Conservation (phyloP, 2,329 filamentous ascomycete species). For the Paraconiothyrium brasiliense region DNA sequence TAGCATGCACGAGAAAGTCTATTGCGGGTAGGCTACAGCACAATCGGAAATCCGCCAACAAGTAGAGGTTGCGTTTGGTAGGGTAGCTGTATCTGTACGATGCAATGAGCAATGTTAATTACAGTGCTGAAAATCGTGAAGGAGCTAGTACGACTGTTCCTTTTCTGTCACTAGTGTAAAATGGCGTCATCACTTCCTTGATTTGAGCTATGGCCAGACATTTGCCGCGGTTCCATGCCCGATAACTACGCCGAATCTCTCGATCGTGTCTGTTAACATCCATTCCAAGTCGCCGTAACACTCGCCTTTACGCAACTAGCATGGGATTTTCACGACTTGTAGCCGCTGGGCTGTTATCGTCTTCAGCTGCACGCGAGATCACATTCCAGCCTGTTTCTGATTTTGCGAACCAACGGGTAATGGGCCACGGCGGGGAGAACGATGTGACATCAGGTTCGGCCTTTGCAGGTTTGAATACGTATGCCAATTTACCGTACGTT, state of each 20-base stretch:
- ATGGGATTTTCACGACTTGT: background rate
- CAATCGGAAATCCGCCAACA: background rate
- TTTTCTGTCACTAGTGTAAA: background rate
- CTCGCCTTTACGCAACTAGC: background rate
- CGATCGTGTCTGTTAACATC: background rate
- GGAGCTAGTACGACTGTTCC: background rate
- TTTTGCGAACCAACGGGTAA: constrained; percentile 44
- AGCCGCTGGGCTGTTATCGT: constrained; percentile 29
- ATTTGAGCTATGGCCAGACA: background rate
- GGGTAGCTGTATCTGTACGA: background rate
- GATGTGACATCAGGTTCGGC: constrained; percentile 42
- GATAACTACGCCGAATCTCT: background rate
- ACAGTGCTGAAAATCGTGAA: background rate
- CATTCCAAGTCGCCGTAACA: background rate
- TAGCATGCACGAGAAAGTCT: background rate
- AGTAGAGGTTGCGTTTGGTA: background rate
- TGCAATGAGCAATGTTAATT: too few relatives aligned
- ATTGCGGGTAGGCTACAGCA: background rate
- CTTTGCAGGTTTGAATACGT: constrained; percentile 57
- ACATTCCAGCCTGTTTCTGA: constrained; percentile 54
- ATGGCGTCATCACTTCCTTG: background rate
- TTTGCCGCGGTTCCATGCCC: background rate
- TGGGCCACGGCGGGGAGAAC: constrained; percentile 27
- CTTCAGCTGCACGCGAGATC: constrained; percentile 50
- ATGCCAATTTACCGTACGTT: constrained; percentile 59